A percentile compares a stretch with the other conserved stretches of the same genome.
phyloP scores from a whole-genome alignment of 768 basidiomycete species.

The Podaxis sp. region DNA sequence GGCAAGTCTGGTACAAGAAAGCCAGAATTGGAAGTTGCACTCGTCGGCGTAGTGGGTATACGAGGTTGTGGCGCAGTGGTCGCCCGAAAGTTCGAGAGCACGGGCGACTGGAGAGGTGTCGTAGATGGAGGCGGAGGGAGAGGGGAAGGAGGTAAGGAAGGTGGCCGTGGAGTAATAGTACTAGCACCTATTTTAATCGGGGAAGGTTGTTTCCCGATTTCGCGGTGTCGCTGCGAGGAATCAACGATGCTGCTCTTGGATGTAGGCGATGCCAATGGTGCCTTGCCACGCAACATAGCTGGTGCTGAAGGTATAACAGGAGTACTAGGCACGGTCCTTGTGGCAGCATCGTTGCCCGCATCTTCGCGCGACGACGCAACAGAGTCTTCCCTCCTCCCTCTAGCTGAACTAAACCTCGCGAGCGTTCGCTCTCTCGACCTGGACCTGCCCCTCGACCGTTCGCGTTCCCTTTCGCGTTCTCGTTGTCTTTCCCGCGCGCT shows the following conservation, averaged over 20 bases:
- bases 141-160: constrained; percentile 3
- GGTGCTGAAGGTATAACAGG: background rate
- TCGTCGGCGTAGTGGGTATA: background rate
- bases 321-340: background rate
- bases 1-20: background rate
- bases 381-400: background rate
- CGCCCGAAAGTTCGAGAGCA: background rate
- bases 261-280: background rate
- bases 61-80: background rate
- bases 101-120: background rate
- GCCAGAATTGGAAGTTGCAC: background rate
- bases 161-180: background rate
- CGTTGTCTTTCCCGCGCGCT: background rate
- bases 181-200: background rate
- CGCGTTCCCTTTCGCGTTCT: background rate
- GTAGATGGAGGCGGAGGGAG: background rate
- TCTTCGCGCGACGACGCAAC: constrained; percentile 4
- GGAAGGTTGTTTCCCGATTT: background rate
- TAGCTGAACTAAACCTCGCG: background rate
- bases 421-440: background rate
- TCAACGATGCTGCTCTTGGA: background rate
- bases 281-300: background rate
- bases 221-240: background rate
- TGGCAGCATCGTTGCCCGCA: background rate
- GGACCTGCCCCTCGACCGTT: background rate